Percentiles rank a stretch among this genome's conserved stretches.
These are phyloP conservation scores for Flagelloscypha sp. DNA, from an alignment of 768 basidiomycete species.

Conservation along the genomic window DNA sequence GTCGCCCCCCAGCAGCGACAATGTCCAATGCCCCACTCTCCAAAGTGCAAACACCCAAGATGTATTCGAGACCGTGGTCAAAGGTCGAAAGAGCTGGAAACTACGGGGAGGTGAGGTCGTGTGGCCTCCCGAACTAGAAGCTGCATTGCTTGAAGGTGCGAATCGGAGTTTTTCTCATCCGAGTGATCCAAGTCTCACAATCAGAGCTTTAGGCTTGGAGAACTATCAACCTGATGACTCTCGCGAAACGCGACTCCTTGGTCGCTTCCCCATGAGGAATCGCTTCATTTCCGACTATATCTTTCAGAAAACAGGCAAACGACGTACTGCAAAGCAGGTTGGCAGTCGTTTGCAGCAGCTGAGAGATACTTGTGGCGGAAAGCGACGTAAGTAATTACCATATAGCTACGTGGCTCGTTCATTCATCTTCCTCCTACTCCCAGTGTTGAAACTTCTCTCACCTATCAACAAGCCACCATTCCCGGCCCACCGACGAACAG, in stretches of 20 bases:
- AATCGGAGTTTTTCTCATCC: slow-evolving; percentile 4
- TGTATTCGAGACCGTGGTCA: slow-evolving; percentile 59
- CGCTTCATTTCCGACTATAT: slow-evolving; percentile 77
- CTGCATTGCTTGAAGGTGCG: slow-evolving; percentile 66
- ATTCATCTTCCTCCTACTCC: slow-evolving; percentile 2
- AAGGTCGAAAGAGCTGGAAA: slow-evolving; percentile 69
- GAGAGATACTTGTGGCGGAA: slow-evolving; percentile 65
- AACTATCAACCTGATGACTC: slow-evolving; percentile 67
- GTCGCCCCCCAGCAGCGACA: no score
- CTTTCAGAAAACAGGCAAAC: slow-evolving; percentile 56
- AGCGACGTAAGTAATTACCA: slow-evolving; percentile 44
- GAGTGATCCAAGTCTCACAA: slow-evolving; percentile 7
- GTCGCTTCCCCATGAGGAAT: slow-evolving; percentile 72
- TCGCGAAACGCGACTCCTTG: slow-evolving; percentile 62
- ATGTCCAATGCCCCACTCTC: no score
- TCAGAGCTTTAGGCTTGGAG: slow-evolving; percentile 45
- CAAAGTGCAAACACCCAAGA: no score
- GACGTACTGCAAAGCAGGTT: slow-evolving; percentile 70
- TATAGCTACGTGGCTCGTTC: neutral
- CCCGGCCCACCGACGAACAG: slow-evolving; percentile 12
- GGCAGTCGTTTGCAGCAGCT: slow-evolving; percentile 76
- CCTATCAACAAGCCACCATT: slow-evolving; percentile 23
- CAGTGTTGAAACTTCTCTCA: slow-evolving; percentile 40
- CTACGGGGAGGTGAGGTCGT: slow-evolving; percentile 65
- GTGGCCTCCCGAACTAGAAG: slow-evolving; percentile 76